Percentiles rank a stretch among this genome's conserved stretches.
phyloP scores from a whole-genome alignment of 345 rosid species.

The Sonneratia alba region DNA sequence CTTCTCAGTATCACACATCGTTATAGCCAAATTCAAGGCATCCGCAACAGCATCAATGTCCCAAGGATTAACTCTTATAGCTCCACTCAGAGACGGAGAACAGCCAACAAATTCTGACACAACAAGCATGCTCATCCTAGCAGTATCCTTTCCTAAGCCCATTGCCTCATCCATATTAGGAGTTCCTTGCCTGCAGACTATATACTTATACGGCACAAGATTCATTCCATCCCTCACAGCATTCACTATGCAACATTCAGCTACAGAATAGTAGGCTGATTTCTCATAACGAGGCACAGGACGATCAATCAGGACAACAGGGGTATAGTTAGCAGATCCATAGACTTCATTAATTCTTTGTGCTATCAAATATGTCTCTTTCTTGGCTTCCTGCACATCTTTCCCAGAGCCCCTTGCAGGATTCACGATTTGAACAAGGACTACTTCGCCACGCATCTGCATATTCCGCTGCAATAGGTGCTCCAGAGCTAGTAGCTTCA shows the following conservation, averaged over 20 bases:
- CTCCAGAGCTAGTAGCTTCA: constrained; percentile 62
- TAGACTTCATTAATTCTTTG: constrained; percentile 51
- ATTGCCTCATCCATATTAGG: constrained; percentile 42
- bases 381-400: constrained; percentile 67
- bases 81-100: constrained; percentile 81
- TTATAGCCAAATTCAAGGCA: constrained; percentile 44
- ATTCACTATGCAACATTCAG: constrained; percentile 71
- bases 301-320: constrained; percentile 63
- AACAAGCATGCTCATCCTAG: constrained; percentile 65
- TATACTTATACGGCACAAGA: constrained; percentile 66
- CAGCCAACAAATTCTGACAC: constrained; percentile 79
- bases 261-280: constrained; percentile 67
- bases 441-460: constrained; percentile 47
- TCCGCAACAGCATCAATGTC: constrained; percentile 68
- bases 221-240: constrained; percentile 89
- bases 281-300: constrained; percentile 65
- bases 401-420: constrained; percentile 68
- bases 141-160: constrained; percentile 27
- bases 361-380: constrained; percentile 49
- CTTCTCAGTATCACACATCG: constrained; percentile 55
- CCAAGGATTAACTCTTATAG: constrained; percentile 81
- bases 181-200: constrained; percentile 71
- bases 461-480: constrained; percentile 50
- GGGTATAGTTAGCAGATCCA: constrained; percentile 48
- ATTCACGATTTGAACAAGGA: constrained; percentile 66